These are phyloP conservation scores for Fusarium pilosicola DNA, from an alignment of 2,329 filamentous ascomycete genomes.

Conservation along the genomic window DNA sequence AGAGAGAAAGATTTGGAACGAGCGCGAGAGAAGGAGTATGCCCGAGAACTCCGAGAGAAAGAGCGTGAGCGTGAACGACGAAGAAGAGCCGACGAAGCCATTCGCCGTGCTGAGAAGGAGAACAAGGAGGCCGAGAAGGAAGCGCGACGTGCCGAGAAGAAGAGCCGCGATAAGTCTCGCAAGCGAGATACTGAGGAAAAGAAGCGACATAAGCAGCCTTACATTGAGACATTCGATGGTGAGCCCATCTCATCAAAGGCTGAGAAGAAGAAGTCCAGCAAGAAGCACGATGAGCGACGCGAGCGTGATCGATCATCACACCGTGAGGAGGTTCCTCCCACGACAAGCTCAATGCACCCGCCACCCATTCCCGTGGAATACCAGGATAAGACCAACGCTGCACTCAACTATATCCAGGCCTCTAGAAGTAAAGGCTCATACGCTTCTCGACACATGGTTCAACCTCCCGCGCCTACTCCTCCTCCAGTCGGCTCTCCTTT, in stretches of 20 bases:
- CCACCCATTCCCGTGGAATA: slow-evolving; percentile 41
- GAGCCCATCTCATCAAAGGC: slow-evolving; percentile 32
- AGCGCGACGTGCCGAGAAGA: slow-evolving; percentile 49
- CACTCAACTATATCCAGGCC: slow-evolving; percentile 47
- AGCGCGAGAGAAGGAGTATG: slow-evolving; percentile 39
- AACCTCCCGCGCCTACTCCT: slow-evolving; percentile 51
- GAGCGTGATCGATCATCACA: slow-evolving; percentile 50
- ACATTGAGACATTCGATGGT: slow-evolving; percentile 50
- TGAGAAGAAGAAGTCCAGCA: slow-evolving; percentile 54
- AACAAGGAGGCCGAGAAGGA: slow-evolving; percentile 49
- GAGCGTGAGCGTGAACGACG: slow-evolving; percentile 31
- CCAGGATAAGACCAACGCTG: slow-evolving; percentile 25
- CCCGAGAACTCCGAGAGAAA: slow-evolving; percentile 40
- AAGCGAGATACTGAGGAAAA: slow-evolving; percentile 52
- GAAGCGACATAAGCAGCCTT: slow-evolving; percentile 48
- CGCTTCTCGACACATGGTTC: slow-evolving; percentile 30
- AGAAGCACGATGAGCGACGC: slow-evolving; percentile 52
- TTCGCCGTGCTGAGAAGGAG: slow-evolving; percentile 42
- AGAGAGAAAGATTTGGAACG: slow-evolving; percentile 52
- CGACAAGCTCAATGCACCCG: slow-evolving; percentile 32
- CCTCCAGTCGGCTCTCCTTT: slow-evolving; percentile 48
- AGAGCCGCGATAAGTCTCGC: slow-evolving; percentile 52
- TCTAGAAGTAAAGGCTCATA: slow-evolving; percentile 45
- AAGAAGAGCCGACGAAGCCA: slow-evolving; percentile 14
- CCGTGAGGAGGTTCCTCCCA: slow-evolving; percentile 45